Conservation (phyloP, 2,329 filamentous ascomycete species). For the Aspergillus sp. region DNA sequence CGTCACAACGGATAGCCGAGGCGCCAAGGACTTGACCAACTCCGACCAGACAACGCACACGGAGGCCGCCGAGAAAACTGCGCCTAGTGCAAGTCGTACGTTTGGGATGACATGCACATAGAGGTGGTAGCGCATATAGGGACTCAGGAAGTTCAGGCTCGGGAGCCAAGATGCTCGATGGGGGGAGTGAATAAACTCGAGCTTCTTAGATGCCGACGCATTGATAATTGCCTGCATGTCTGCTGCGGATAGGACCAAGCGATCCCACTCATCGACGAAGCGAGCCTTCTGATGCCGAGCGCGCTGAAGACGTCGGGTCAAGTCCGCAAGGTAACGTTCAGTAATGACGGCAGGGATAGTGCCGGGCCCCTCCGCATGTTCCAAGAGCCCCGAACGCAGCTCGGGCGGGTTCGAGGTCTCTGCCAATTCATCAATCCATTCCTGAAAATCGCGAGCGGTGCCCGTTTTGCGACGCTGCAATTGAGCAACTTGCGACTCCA, state of each 20-base stretch:
- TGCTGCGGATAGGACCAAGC: conserved; percentile 71
- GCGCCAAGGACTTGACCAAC: conserved; percentile 78
- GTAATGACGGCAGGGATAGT: conserved; percentile 80
- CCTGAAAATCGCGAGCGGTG: conserved; percentile 72
- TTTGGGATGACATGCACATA: conserved; percentile 74
- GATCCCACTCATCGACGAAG: conserved; percentile 84
- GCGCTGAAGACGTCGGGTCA: conserved; percentile 78
- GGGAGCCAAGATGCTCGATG: conserved; percentile 58
- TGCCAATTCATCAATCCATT: conserved; percentile 94
- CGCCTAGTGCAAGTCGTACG: conserved; percentile 64
- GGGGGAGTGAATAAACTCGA: conserved; percentile 69
- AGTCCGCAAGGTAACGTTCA: conserved; percentile 85
- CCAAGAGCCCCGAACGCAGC: conserved; percentile 45
- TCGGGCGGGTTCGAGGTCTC: conserved; percentile 74
- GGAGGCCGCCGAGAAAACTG: conserved; percentile 72
- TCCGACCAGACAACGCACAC: conserved; percentile 90
- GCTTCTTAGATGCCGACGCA: conserved; percentile 74
- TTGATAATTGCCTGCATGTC: conserved; percentile 81
- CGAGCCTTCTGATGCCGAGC: conserved; percentile 80
- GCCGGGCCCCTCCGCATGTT: conserved; percentile 31
- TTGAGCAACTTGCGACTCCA: conserved; percentile 78
- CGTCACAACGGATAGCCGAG: conserved; percentile 70
- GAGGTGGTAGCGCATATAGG: conserved; percentile 77
- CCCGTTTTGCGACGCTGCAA: conserved; percentile 79
- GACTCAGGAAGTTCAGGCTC: conserved; percentile 66